These are phyloP conservation scores for Eremomyces bilateralis DNA, from an alignment of 495 filamentous ascomycete genomes.

Conservation along the genomic window DNA sequence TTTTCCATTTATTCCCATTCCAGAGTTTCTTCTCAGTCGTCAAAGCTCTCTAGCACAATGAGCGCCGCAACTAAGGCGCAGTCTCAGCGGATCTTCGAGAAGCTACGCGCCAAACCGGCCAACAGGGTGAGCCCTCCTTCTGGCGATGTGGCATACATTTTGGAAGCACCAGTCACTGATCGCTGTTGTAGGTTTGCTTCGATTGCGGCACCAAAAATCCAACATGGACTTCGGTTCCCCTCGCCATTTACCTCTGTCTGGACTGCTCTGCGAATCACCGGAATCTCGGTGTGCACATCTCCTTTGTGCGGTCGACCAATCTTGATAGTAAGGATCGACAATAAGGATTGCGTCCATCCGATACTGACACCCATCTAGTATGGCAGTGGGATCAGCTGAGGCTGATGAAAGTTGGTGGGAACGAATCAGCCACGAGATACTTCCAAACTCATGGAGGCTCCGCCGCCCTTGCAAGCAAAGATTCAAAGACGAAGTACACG, in stretches of 20 bases:
- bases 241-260: constrained; percentile 93
- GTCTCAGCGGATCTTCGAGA: constrained; percentile 95
- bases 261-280: constrained; percentile 52
- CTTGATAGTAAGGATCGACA: constrained; percentile 61
- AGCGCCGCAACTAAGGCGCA: constrained; percentile 76
- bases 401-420: constrained; percentile 96
- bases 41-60: no score
- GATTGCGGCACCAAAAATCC: constrained; percentile 94
- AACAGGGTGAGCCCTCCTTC: constrained; percentile 52
- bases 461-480: constrained; percentile 84
- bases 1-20: no score
- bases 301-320: constrained; percentile 94
- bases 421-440: constrained; percentile 94
- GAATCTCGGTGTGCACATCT: constrained; percentile 40
- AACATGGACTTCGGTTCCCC: constrained; percentile 92
- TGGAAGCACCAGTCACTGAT: background rate
- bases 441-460: constrained; percentile 91
- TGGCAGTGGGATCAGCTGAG: constrained; percentile 99
- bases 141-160: constrained; percentile 1
- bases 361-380: constrained; percentile 31
- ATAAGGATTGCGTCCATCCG: background rate
- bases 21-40: no score
- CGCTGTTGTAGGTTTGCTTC: constrained; percentile 56
- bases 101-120: constrained; percentile 75
- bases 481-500: constrained; percentile 89